These are phyloP conservation scores for Exutisphaerella laricina DNA, from an alignment of 2,329 filamentous ascomycete genomes.

Conservation along the genomic window DNA sequence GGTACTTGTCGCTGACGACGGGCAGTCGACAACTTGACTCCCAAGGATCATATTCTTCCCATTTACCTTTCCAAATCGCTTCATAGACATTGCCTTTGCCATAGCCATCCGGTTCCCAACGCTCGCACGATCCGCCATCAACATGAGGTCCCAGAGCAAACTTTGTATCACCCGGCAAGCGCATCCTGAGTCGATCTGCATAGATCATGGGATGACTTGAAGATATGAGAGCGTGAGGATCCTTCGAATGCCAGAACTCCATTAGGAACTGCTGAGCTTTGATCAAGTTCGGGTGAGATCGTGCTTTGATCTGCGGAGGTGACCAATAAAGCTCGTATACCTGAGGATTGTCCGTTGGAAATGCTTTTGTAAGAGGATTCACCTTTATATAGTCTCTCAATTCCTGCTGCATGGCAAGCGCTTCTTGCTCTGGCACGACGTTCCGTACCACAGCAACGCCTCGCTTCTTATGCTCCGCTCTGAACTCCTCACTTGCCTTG, in stretches of 20 bases:
- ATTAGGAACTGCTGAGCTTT: constrained; percentile 45
- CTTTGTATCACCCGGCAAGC: constrained; percentile 51
- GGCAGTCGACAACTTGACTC: constrained; percentile 64
- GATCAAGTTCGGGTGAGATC: constrained; percentile 44
- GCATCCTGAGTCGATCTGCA: constrained; percentile 46
- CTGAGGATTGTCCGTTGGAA: constrained; percentile 45
- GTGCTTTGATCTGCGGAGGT: constrained; percentile 42
- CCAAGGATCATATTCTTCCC: constrained; percentile 80
- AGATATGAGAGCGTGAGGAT: constrained; percentile 40
- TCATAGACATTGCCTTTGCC: constrained; percentile 62
- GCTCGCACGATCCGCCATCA: constrained; percentile 47
- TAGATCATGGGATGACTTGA: constrained; percentile 45
- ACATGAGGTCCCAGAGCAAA: constrained; percentile 54
- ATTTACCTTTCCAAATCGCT: constrained; percentile 64
- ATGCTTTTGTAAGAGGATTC: constrained; percentile 45
- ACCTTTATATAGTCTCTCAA: constrained; percentile 41
- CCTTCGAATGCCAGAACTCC: constrained; percentile 45
- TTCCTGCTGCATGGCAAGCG: constrained; percentile 41
- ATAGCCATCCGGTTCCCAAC: constrained; percentile 58
- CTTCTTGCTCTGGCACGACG: constrained; percentile 41
- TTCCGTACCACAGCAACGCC: constrained; percentile 46
- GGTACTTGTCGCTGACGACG: constrained; percentile 69
- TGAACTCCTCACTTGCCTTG: constrained; percentile 51
- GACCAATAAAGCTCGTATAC: constrained; percentile 50
- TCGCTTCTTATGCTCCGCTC: constrained; percentile 53